These are phyloP conservation scores for Prunus mongolica DNA, from an alignment of 306 rosid genomes.

Conservation along the genomic window DNA sequence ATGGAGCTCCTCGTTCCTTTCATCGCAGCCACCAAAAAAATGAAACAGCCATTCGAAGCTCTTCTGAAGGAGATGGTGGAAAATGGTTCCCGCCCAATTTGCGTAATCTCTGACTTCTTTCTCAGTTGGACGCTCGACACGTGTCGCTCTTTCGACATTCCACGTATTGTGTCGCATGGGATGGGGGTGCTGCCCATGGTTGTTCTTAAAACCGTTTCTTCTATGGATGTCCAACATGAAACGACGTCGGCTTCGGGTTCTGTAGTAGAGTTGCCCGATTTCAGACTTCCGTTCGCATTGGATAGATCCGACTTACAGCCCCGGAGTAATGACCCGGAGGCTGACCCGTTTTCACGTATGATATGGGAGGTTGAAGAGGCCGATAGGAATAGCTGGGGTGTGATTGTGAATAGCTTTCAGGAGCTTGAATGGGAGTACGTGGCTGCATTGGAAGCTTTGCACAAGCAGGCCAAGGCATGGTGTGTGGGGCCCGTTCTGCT, in stretches of 20 bases:
- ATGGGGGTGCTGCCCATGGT: slow-evolving; percentile 20
- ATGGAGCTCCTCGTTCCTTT: slow-evolving; percentile 4
- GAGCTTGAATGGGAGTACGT: slow-evolving; percentile 15
- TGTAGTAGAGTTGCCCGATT: background rate
- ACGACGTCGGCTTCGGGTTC: background rate
- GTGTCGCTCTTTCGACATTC: slow-evolving; percentile 14
- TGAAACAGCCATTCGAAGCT: slow-evolving; percentile 10
- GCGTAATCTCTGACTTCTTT: slow-evolving; percentile 32
- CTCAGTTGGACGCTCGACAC: slow-evolving; percentile 17
- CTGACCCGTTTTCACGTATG: background rate
- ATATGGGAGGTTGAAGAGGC: background rate
- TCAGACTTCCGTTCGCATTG: slow-evolving; percentile 7
- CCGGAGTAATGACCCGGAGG: background rate
- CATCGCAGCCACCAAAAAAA: slow-evolving; percentile 9
- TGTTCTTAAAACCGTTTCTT: background rate
- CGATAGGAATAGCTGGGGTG: slow-evolving; percentile 25
- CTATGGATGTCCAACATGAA: background rate
- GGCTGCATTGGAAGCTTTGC: slow-evolving; percentile 11
- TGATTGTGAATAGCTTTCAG: slow-evolving; percentile 21
- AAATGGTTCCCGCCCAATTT: slow-evolving; percentile 1
- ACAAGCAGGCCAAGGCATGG: slow-evolving; percentile 16
- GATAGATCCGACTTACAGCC: slow-evolving; percentile 12
- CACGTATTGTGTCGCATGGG: slow-evolving; percentile 21
- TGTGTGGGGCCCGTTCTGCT: slow-evolving; percentile 22
- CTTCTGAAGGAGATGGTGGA: slow-evolving; percentile 17